These are phyloP conservation scores for Metschnikowia cubensis DNA, from an alignment of 805 yeast genomes.

Conservation along the genomic window DNA sequence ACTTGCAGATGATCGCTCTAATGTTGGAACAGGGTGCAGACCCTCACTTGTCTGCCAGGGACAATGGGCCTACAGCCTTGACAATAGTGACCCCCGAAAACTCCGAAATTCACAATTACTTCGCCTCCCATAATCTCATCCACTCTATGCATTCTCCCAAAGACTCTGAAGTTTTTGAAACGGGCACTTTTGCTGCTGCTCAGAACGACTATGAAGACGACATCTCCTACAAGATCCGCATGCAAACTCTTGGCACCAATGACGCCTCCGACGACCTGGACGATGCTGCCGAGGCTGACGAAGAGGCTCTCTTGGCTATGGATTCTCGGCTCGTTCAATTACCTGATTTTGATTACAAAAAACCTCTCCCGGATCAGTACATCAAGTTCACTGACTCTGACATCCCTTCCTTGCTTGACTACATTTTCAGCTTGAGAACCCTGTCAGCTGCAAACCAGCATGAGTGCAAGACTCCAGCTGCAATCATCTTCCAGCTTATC, in stretches of 20 bases:
- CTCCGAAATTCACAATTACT: slow-evolving; percentile 50
- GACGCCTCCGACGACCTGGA: slow-evolving; percentile 21
- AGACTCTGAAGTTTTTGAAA: slow-evolving; percentile 2
- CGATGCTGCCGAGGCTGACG: slow-evolving; percentile 23
- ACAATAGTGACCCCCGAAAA: slow-evolving; percentile 55
- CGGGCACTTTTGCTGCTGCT: slow-evolving; percentile 11
- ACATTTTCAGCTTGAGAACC: slow-evolving; percentile 43
- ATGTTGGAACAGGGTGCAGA: slow-evolving; percentile 65
- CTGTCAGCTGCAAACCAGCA: slow-evolving; percentile 37
- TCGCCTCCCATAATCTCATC: slow-evolving; percentile 47
- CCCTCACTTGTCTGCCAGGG: slow-evolving; percentile 38
- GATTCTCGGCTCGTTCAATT: slow-evolving; percentile 28
- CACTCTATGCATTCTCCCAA: slow-evolving; percentile 13
- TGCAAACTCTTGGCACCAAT: slow-evolving; percentile 29
- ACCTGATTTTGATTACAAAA: slow-evolving; percentile 53
- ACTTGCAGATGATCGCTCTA: slow-evolving; percentile 49
- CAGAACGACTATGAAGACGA: slow-evolving; percentile 32
- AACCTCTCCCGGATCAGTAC: slow-evolving; percentile 53
- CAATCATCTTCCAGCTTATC: slow-evolving; percentile 64
- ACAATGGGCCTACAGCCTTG: slow-evolving; percentile 47
- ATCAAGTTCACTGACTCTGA: slow-evolving; percentile 58
- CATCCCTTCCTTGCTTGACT: slow-evolving; percentile 47
- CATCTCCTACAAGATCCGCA: slow-evolving; percentile 29
- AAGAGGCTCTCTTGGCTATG: slow-evolving; percentile 20
- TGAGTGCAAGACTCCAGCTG: slow-evolving; percentile 59